Base-by-base conservation (phyloP, 2,329 filamentous ascomycete genomes). In the Gliomastix tumulicola region DNA sequence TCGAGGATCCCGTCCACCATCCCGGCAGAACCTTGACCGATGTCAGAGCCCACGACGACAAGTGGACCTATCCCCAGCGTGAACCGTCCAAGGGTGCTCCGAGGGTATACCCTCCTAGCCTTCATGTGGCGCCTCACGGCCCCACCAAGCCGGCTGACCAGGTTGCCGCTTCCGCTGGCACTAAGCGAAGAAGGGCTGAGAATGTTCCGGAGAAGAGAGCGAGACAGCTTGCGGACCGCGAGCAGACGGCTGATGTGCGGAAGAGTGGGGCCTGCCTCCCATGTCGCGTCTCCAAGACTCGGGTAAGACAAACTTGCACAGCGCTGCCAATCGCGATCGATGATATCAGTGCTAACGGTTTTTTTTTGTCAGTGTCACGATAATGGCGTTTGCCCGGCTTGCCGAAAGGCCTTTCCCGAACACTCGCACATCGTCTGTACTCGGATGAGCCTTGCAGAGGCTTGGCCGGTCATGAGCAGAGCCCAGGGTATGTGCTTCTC, bases 211-310 rank as follows among this genome's bases (percentile, higher is more conserved):
- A 62, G 25, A 62, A 53, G 48, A 60, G 57, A 41, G 53, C 49
- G 36, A 51, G 60, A 34, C 57, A 62, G 37, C 50, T 65, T 19
- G 49, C 49, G 38, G 55, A 64, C 43, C 61, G 57, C 30, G 57
- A 63, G 41, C 61, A 69, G 51, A 71, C 69, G 30, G 67, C 66
- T 36, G 60, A 62, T 37, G 66, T 73, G 37, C 66, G 69, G 44
- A 65, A 67, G 48, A 58, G 56, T 46, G 63, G 64, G 40, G 66
- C 69, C 22, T 74, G 69, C 45, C 56, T 65, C 37, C 62, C 61
- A 39, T 73, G 69, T 50, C 66, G 62, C 44, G 57, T 66, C 42
- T 61, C 59, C 44, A 72, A 69, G 56, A 62, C 63, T 46, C 53
- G 56, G 46, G 69, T 71, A 61, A 62, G 66, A 51, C 48, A 51